Conservation (phyloP, 805 yeast genomes). For the Pichia occidentalis region DNA sequence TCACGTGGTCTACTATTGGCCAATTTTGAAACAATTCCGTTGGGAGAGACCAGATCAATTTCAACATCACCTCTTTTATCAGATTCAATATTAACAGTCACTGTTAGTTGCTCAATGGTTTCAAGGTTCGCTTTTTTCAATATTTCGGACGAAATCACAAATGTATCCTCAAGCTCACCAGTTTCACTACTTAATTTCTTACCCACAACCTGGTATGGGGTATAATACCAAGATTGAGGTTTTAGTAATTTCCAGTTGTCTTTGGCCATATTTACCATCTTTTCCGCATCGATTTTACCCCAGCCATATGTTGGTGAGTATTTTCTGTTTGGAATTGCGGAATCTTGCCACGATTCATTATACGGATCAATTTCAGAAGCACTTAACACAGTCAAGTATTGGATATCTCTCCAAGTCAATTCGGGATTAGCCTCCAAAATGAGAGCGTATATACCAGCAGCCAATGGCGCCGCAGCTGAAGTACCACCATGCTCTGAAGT, state of each 20-base stretch:
- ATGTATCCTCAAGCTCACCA: conserved; percentile 29
- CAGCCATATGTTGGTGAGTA: conserved; percentile 88
- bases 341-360: conserved; percentile 70
- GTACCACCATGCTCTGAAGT: conserved; percentile 86
- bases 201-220: conserved; percentile 35
- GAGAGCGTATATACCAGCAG: conserved; percentile 90
- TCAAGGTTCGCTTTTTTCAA: conserved; percentile 55
- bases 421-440: conserved; percentile 78
- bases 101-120: conserved; percentile 78
- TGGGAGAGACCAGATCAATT: conserved; percentile 65
- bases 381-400: conserved; percentile 68
- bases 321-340: conserved; percentile 53
- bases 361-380: conserved; percentile 59
- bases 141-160: conserved; percentile 42
- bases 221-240: conserved; percentile 80
- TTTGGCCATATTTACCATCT: conserved; percentile 64
- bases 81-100: conserved; percentile 65
- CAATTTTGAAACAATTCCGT: conserved; percentile 64
- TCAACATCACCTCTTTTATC: conserved; percentile 62
- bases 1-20: conserved; percentile 66
- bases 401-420: conserved; percentile 93
- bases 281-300: conserved; percentile 83
- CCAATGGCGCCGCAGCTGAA: conserved; percentile 97
- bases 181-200: conserved; percentile 18
- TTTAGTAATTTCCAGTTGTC: conserved; percentile 71